These are phyloP conservation scores for Metschnikowia baotianmanensis DNA, from an alignment of 805 yeast species.

Conservation along the genomic window DNA sequence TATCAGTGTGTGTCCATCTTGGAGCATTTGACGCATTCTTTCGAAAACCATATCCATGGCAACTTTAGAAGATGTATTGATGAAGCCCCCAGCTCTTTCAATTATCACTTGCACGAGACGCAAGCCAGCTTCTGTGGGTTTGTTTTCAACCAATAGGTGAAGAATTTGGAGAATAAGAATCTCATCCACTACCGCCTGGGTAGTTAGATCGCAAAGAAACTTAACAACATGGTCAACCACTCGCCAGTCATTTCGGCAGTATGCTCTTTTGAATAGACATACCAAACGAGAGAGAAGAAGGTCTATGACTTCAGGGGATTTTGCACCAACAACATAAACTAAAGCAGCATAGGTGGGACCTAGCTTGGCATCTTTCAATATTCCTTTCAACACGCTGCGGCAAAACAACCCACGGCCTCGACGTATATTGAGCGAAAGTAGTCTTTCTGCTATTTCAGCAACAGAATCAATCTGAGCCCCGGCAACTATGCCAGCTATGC, in stretches of 20 bases:
- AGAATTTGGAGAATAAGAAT: conserved; percentile 34
- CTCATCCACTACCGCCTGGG: conserved; percentile 50
- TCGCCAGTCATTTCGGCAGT: conserved; percentile 25
- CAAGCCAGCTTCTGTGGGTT: conserved; percentile 54
- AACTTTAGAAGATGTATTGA: conserved; percentile 41
- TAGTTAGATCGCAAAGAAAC: conserved; percentile 62
- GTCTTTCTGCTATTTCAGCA: conserved; percentile 37
- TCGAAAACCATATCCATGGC: conserved; percentile 56
- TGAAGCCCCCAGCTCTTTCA: conserved; percentile 48
- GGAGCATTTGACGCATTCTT: conserved; percentile 56
- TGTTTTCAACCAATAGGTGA: conserved; percentile 33
- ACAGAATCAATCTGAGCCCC: conserved; percentile 31
- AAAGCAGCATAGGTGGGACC: conserved; percentile 56
- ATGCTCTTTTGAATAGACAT: conserved; percentile 56
- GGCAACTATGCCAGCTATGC: conserved; percentile 49
- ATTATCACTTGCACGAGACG: conserved; percentile 53
- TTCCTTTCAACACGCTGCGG: conserved; percentile 55
- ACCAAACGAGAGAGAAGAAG: conserved; percentile 52
- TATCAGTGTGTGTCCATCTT: conserved; percentile 40
- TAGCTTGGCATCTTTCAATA: conserved; percentile 37
- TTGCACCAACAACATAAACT: conserved; percentile 58
- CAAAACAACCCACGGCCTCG: conserved; percentile 63
- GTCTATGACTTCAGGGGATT: conserved; percentile 68
- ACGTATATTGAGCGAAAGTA: conserved; percentile 56
- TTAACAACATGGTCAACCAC: conserved; percentile 42